phyloP scores from a whole-genome alignment of 1,284 basidiomycete species.

The Lentinus polychrous region DNA sequence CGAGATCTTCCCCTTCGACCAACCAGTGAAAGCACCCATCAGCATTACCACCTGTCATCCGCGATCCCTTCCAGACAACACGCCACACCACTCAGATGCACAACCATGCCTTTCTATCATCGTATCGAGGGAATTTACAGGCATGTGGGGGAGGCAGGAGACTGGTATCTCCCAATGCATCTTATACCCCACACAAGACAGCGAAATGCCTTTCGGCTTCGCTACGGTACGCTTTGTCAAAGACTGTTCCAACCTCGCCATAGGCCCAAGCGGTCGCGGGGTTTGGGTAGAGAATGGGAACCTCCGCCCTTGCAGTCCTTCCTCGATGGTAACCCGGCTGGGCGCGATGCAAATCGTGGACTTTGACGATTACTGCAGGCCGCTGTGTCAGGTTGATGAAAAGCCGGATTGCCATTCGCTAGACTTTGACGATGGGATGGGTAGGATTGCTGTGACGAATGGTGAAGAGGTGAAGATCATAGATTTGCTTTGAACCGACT shows the following conservation, averaged over 20 bases:
- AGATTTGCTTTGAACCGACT: conserved; percentile 1
- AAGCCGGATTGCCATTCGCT: neutral
- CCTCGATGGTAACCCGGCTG: neutral
- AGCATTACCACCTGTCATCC: neutral
- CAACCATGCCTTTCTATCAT: conserved; percentile 1
- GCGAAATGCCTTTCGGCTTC: neutral
- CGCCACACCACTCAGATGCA: neutral
- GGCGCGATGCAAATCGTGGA: conserved; percentile 1
- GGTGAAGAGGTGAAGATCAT: conserved; percentile 3
- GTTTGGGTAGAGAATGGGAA: conserved; percentile 8
- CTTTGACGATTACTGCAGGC: conserved; percentile 3
- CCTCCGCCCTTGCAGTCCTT: conserved; percentile 3
- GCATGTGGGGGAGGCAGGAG: neutral
- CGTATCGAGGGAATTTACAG: neutral
- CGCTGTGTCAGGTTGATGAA: neutral
- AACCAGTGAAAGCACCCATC: conserved; percentile 2
- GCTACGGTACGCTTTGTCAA: neutral
- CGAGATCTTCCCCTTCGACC: neutral
- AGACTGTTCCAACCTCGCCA: conserved; percentile 3
- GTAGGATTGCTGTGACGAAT: conserved; percentile 4
- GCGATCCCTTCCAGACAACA: conserved; percentile 1
- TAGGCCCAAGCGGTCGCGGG: conserved; percentile 9
- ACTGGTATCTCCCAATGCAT: neutral
- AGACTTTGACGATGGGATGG: conserved; percentile 11
- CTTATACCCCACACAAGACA: neutral